Evolutionary conservation across 306 rosid species (phyloP).

Genomic region (Argentina anserina): DNA sequence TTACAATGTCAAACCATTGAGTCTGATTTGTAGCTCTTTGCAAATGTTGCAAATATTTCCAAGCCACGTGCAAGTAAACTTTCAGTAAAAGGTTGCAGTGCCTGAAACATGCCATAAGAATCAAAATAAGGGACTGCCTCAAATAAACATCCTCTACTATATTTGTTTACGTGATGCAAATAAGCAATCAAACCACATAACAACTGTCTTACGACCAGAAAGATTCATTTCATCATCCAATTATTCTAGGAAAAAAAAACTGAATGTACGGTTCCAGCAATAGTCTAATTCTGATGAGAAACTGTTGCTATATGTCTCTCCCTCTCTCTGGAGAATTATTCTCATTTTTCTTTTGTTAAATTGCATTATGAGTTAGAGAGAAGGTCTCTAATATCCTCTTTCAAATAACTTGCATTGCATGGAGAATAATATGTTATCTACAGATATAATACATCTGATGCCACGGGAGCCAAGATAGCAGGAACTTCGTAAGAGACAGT

Average conservation of each 20-base stretch:
- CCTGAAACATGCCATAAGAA: constrained; percentile 45
- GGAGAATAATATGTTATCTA: background rate
- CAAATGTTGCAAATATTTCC: constrained; percentile 62
- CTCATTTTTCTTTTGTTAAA: background rate
- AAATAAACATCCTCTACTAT: background rate
- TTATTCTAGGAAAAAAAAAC: background rate
- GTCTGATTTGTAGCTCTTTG: constrained; percentile 47
- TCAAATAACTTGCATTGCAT: background rate
- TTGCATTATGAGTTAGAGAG: background rate
- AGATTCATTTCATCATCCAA: background rate
- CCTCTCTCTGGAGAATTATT: background rate
- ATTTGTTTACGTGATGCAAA: background rate
- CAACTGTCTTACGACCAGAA: background rate
- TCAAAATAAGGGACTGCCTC: constrained; percentile 18
- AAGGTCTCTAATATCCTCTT: background rate
- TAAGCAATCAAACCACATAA: background rate
- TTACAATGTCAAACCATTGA: constrained; percentile 4
- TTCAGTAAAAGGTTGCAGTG: constrained; percentile 80
- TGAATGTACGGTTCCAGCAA: background rate
- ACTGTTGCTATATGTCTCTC: background rate
- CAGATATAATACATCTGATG: constrained; percentile 55
- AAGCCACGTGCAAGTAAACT: constrained; percentile 67
- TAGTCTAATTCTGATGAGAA: background rate
- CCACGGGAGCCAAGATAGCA: constrained; percentile 76
- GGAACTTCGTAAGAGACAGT: constrained; percentile 97